These are phyloP conservation scores for Boletus tomentosulus DNA, from an alignment of 768 basidiomycete genomes.

Conservation along the genomic window DNA sequence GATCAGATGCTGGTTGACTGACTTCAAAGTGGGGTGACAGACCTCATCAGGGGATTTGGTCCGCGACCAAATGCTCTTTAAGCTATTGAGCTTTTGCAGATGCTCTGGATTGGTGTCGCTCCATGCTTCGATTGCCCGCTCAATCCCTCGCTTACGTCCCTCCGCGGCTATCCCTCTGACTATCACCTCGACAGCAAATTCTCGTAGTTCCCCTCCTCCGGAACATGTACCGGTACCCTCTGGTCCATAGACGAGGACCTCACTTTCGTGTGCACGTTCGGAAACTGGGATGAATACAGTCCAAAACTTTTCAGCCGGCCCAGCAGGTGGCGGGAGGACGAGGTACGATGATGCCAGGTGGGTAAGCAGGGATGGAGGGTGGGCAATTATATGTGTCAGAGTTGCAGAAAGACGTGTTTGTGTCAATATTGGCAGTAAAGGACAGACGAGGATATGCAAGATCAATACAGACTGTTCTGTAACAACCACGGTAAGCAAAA, in stretches of 20 bases:
- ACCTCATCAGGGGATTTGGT: slow-evolving; percentile 30
- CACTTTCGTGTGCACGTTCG: slow-evolving; percentile 55
- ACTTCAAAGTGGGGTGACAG: slow-evolving; percentile 24
- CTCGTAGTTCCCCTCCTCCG: slow-evolving; percentile 34
- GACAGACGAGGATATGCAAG: slow-evolving; percentile 50
- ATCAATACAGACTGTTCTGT: slow-evolving; percentile 55
- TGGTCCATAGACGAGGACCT: slow-evolving; percentile 55
- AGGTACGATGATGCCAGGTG: slow-evolving; percentile 71
- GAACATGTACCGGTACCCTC: slow-evolving; percentile 44
- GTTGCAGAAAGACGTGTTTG: slow-evolving; percentile 63
- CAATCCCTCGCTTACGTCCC: slow-evolving; percentile 50
- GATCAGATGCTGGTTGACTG: not conserved
- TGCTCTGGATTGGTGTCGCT: slow-evolving; percentile 38
- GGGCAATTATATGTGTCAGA: slow-evolving; percentile 59
- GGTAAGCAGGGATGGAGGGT: slow-evolving; percentile 64
- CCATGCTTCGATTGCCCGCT: slow-evolving; percentile 67
- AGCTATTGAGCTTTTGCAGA: slow-evolving; percentile 46
- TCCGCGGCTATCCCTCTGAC: slow-evolving; percentile 41
- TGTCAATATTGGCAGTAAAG: slow-evolving; percentile 51
- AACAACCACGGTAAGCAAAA: slow-evolving; percentile 7
- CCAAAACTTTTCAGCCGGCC: slow-evolving; percentile 74
- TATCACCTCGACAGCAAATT: slow-evolving; percentile 62
- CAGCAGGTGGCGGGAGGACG: slow-evolving; percentile 62
- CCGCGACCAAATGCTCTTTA: slow-evolving; percentile 45
- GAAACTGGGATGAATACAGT: slow-evolving; percentile 67